phyloP scores from a whole-genome alignment of 2,329 filamentous ascomycete genomes.

The Ceratocystis variospora region DNA sequence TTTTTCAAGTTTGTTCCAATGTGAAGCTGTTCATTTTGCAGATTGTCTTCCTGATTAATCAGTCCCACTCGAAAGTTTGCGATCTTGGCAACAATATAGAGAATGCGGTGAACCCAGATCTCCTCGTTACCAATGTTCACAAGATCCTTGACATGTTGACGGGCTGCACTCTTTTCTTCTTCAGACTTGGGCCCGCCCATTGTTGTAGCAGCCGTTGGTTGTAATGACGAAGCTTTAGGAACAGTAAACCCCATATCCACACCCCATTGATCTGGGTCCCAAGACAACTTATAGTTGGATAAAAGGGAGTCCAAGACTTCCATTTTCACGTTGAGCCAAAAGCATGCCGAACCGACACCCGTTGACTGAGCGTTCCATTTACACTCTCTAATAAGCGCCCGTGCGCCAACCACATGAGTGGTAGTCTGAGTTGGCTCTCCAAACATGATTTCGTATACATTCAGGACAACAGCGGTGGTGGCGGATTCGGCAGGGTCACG shows the following conservation, averaged over 20 bases:
- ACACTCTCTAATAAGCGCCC: constrained; percentile 78
- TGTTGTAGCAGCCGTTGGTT: not conserved
- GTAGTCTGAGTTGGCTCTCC: constrained; percentile 66
- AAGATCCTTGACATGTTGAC: constrained; percentile 14
- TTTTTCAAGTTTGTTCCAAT: constrained; percentile 53
- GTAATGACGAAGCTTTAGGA: not conserved
- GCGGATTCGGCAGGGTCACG: constrained; percentile 48
- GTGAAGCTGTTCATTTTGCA: constrained; percentile 45
- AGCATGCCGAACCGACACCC: constrained; percentile 75
- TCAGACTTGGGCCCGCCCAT: not conserved
- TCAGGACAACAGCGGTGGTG: constrained; percentile 74
- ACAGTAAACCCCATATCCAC: constrained; percentile 57
- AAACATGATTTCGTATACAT: constrained; percentile 88
- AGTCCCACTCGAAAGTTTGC: constrained; percentile 68
- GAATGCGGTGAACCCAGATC: constrained; percentile 73
- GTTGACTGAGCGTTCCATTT: constrained; percentile 69
- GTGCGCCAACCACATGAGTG: constrained; percentile 75
- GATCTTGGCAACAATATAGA: constrained; percentile 79
- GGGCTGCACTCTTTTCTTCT: constrained; percentile 36
- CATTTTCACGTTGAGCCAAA: constrained; percentile 86
- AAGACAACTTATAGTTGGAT: constrained; percentile 74
- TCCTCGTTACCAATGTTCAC: constrained; percentile 49
- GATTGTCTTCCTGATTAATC: constrained; percentile 43
- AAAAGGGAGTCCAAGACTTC: constrained; percentile 80
- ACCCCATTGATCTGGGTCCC: constrained; percentile 84